These are phyloP conservation scores for Rhodotorula graminis DNA, from an alignment of 768 basidiomycete genomes.

Conservation along the genomic window DNA sequence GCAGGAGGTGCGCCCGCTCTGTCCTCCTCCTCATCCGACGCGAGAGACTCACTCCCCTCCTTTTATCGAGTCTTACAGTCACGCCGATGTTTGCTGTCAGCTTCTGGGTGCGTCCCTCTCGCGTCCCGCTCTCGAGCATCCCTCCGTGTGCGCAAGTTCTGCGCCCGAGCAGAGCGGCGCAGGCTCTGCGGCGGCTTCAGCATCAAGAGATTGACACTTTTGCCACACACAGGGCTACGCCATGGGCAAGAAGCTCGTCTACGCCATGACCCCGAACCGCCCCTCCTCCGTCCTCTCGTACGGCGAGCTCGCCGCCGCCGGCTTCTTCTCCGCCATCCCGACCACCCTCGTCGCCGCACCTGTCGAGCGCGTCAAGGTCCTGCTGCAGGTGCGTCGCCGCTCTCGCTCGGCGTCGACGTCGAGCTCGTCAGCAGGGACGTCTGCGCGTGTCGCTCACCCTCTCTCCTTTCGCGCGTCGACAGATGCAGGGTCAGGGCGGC, in stretches of 20 bases:
- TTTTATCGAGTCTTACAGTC: too few species aligned
- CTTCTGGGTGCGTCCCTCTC: slow-evolving; percentile 70
- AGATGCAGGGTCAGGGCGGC: slow-evolving; percentile 84
- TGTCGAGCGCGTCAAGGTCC: slow-evolving; percentile 91
- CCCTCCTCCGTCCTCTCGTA: slow-evolving; percentile 60
- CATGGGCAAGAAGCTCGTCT: slow-evolving; percentile 79
- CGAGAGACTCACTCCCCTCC: too few species aligned
- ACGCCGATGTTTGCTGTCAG: slow-evolving; percentile 97
- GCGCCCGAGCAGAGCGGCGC: background rate
- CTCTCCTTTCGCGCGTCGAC: background rate
- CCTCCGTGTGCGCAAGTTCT: too few species aligned
- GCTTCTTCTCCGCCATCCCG: slow-evolving; percentile 89
- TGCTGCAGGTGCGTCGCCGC: slow-evolving; percentile 65
- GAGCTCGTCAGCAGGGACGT: too few species aligned
- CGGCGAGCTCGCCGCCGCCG: slow-evolving; percentile 79
- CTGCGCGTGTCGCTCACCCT: too few species aligned
- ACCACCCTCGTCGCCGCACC: slow-evolving; percentile 89
- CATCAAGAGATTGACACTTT: background rate
- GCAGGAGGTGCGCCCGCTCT: slow-evolving; percentile 6
- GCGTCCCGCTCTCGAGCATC: too few species aligned
- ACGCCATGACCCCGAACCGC: slow-evolving; percentile 71
- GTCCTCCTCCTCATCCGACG: background rate
- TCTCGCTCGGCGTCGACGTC: too few species aligned
- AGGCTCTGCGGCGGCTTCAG: too few species aligned
- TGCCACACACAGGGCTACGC: slow-evolving; percentile 70